phyloP scores from a whole-genome alignment of 208 protist genomes.

The Trypanosoma cruzi region DNA sequence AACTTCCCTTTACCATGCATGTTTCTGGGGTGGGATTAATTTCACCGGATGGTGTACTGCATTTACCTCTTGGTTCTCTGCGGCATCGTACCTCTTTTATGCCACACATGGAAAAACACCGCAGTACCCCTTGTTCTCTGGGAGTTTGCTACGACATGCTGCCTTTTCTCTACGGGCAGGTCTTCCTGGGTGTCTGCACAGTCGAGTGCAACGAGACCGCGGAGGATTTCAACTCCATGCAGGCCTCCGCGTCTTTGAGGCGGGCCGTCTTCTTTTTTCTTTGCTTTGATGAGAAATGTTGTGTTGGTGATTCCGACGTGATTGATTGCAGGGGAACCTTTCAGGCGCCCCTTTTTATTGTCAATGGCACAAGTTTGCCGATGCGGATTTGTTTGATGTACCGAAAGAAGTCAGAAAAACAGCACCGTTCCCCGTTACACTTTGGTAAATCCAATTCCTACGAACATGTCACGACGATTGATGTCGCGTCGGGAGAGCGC shows the following conservation, averaged over 20 bases:
- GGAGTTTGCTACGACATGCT: constrained; percentile 70
- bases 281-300: constrained; percentile 18
- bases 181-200: constrained; percentile 49
- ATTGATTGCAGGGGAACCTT: constrained; percentile 44
- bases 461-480: constrained; percentile 37
- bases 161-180: constrained; percentile 41
- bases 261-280: constrained; percentile 53
- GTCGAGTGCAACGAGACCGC: neutral
- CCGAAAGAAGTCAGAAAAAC: constrained; percentile 23
- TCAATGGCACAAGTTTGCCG: constrained; percentile 59
- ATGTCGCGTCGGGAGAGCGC: constrained; percentile 28
- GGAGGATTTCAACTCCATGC: constrained; percentile 27
- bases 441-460: constrained; percentile 37
- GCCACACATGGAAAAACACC: constrained; percentile 22
- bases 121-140: constrained; percentile 28
- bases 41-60: constrained; percentile 5
- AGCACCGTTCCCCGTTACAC: constrained; percentile 30
- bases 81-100: constrained; percentile 33
- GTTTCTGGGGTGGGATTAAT: constrained; percentile 36
- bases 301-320: constrained; percentile 17
- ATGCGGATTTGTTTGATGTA: constrained; percentile 51
- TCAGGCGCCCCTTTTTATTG: constrained; percentile 49
- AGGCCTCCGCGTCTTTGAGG: constrained; percentile 17
- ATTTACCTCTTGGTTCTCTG: constrained; percentile 36
- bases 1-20: constrained; percentile 40